phyloP scores from a whole-genome alignment of 2,329 filamentous ascomycete genomes.

The Ophiostoma populinum region DNA sequence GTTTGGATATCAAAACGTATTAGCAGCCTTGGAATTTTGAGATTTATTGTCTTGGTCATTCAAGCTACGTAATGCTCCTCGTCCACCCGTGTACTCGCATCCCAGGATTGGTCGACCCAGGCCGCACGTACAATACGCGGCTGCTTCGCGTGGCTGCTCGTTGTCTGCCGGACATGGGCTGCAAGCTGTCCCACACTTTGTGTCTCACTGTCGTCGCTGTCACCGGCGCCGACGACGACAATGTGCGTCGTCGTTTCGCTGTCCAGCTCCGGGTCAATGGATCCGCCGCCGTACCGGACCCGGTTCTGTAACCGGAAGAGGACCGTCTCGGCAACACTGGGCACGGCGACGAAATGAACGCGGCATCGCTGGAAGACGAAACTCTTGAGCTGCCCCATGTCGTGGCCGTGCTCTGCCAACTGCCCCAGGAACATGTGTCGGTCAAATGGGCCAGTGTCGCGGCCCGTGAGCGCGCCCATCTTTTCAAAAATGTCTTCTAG shows the following conservation, averaged over 20 bases:
- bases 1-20: background rate
- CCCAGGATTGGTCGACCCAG: slow-evolving; percentile 74
- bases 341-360: slow-evolving; percentile 22
- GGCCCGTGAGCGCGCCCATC: slow-evolving; percentile 12
- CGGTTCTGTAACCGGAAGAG: slow-evolving; percentile 27
- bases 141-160: slow-evolving; percentile 30
- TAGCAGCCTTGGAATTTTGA: background rate
- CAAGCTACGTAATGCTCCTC: slow-evolving; percentile 43
- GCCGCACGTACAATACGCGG: slow-evolving; percentile 50
- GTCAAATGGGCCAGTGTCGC: slow-evolving; percentile 19
- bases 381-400: slow-evolving; percentile 30
- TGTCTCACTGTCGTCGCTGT: slow-evolving; percentile 19
- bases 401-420: slow-evolving; percentile 37
- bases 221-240: slow-evolving; percentile 30
- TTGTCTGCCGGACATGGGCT: slow-evolving; percentile 25
- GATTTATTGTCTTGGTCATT: background rate
- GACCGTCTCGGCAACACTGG: background rate
- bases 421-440: slow-evolving; percentile 31
- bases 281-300: slow-evolving; percentile 53
- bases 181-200: slow-evolving; percentile 19
- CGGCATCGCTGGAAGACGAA: slow-evolving; percentile 33
- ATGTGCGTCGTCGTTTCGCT: slow-evolving; percentile 53
- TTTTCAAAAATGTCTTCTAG: slow-evolving; percentile 23
- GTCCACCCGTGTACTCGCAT: slow-evolving; percentile 58
- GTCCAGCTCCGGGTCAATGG: slow-evolving; percentile 30